Conservation (phyloP, 805 yeast genomes). For the Wickerhamomyces sydowiorum region DNA sequence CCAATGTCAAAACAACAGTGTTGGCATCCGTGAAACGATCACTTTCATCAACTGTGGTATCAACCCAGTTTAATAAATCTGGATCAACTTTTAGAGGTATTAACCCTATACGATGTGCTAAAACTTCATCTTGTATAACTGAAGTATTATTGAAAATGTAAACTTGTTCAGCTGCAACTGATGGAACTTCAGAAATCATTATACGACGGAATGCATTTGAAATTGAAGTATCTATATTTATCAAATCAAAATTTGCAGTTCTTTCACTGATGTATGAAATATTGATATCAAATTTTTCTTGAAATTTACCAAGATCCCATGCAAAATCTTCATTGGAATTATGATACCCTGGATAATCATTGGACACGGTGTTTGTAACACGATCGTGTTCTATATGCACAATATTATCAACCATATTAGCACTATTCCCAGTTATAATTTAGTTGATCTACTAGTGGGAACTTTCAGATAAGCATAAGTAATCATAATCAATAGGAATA, state of each 20-base stretch:
- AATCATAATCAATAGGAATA: background rate
- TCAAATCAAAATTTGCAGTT: conserved; percentile 79
- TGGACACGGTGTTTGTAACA: conserved; percentile 82
- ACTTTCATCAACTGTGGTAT: conserved; percentile 54
- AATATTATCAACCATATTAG: conserved; percentile 39
- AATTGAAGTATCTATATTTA: conserved; percentile 83
- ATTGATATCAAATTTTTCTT: conserved; percentile 57
- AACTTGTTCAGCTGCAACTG: conserved; percentile 91
- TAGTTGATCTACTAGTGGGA: background rate
- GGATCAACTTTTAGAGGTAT: conserved; percentile 90
- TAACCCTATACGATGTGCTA: conserved; percentile 92
- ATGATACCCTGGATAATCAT: conserved; percentile 88
- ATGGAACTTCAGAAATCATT: conserved; percentile 95
- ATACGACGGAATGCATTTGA: conserved; percentile 96
- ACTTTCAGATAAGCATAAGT: too few species aligned
- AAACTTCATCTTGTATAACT: conserved; percentile 94
- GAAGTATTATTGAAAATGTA: conserved; percentile 92
- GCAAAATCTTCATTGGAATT: conserved; percentile 55
- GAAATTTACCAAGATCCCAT: conserved; percentile 83
- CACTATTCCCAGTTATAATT: too few species aligned
- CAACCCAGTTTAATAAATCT: conserved; percentile 81
- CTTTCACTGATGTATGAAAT: conserved; percentile 62
- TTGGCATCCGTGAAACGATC: conserved; percentile 79
- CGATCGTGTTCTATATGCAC: conserved; percentile 88
- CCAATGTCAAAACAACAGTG: conserved; percentile 78